A percentile compares a stretch with the other conserved stretches of the same genome.
These are phyloP conservation scores for Volvox carteri DNA, from an alignment of 163 green algal species.

Conservation along the genomic window DNA sequence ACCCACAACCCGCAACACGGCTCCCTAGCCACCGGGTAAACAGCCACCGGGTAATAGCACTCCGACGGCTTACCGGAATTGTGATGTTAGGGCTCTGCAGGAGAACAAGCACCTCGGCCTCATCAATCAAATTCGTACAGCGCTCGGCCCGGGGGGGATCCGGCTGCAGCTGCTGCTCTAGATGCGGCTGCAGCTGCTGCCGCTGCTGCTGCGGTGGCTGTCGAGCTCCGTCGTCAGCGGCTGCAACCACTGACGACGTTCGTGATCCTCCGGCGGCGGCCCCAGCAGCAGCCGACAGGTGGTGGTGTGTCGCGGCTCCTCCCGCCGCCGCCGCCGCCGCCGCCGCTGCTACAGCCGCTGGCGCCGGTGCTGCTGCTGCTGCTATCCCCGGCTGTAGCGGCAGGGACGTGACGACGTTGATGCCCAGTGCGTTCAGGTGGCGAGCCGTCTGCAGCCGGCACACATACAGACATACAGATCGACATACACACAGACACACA, in stretches of 20 bases:
- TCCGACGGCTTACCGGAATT: no score
- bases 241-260: not conserved
- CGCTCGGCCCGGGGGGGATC: no score
- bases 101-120: conserved; percentile 23
- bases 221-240: not conserved
- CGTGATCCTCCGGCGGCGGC: no score
- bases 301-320: no score
- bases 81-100: no score
- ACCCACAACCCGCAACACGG: no score
- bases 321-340: not conserved
- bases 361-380: not conserved
- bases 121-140: no score
- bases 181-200: no score
- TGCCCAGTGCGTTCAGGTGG: not conserved
- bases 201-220: not conserved
- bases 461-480: not conserved
- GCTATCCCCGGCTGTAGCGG: not conserved
- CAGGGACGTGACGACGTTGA: not conserved
- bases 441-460: not conserved
- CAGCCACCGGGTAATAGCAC: no score
- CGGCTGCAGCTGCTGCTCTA: no score
- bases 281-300: not conserved
- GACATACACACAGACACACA: no score
- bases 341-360: not conserved
- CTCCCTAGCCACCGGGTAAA: no score